Conservation (phyloP, 2,329 filamentous ascomycete genomes). For the Sarocladium kiliense region DNA sequence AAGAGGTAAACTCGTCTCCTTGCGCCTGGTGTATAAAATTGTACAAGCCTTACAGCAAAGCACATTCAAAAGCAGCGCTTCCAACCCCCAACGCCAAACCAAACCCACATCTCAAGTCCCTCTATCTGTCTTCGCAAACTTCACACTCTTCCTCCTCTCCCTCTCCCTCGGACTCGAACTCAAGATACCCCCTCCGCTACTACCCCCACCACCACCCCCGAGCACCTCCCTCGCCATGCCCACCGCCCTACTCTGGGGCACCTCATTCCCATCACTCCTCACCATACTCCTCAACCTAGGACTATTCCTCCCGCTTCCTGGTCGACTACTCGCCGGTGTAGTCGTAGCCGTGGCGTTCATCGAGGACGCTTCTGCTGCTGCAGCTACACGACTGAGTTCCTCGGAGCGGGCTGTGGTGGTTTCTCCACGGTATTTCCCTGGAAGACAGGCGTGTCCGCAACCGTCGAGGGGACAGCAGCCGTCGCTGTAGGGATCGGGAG, state of each 20-base stretch:
- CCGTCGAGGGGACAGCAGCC: conserved; percentile 62
- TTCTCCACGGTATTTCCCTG: conserved; percentile 49
- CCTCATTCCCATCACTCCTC: conserved; percentile 46
- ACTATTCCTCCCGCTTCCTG: conserved; percentile 22
- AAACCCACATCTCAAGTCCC: background rate
- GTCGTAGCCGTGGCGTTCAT: conserved; percentile 6
- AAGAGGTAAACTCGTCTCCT: no score
- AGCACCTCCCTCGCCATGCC: conserved; percentile 53
- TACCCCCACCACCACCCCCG: conserved; percentile 20
- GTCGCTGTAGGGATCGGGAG: conserved; percentile 32
- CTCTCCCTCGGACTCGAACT: conserved; percentile 50
- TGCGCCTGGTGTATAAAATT: no score
- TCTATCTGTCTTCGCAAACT: conserved; percentile 45
- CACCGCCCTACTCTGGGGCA: conserved; percentile 55
- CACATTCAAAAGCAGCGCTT: no score
- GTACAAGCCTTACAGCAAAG: no score
- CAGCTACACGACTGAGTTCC: conserved; percentile 41
- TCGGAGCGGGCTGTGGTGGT: conserved; percentile 39
- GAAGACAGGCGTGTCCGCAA: conserved; percentile 59
- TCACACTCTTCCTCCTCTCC: conserved; percentile 60
- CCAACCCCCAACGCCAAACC: background rate
- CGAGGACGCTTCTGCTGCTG: conserved; percentile 12
- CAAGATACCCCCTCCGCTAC: conserved; percentile 29
- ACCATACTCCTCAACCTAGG: conserved; percentile 22
- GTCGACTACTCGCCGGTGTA: background rate